phyloP scores from a whole-genome alignment of 1,284 basidiomycete genomes.

The Ustanciosporium gigantosporum region DNA sequence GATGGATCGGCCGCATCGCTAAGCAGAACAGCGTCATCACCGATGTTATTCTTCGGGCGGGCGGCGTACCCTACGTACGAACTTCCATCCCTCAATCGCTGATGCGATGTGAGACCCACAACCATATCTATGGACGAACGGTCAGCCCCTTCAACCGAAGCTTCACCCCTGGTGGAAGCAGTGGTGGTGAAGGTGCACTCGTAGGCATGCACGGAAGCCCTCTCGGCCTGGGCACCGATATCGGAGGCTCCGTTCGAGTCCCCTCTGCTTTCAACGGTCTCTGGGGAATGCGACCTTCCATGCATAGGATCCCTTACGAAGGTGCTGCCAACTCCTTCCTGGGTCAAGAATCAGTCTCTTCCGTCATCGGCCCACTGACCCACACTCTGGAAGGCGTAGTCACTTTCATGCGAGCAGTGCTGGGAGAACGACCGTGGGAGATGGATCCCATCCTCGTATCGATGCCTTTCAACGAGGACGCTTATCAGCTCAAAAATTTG shows the following conservation, averaged over 20 bases:
- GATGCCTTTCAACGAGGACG: constrained; percentile 36
- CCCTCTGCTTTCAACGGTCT: constrained; percentile 79
- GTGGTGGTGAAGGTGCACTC: constrained; percentile 77
- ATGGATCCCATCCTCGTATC: constrained; percentile 63
- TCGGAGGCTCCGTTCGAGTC: constrained; percentile 69
- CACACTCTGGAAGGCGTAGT: constrained; percentile 68
- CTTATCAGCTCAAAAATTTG: constrained; percentile 20
- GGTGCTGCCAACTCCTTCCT: constrained; percentile 65
- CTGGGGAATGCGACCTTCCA: constrained; percentile 78
- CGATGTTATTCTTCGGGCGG: constrained; percentile 71
- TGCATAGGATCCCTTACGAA: constrained; percentile 71
- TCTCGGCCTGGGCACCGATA: constrained; percentile 77
- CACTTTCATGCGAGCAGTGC: constrained; percentile 69
- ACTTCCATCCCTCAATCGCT: constrained; percentile 79
- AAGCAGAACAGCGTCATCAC: constrained; percentile 7
- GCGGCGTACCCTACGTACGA: constrained; percentile 77
- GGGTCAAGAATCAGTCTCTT: constrained; percentile 69
- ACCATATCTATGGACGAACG: constrained; percentile 77
- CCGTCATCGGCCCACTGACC: constrained; percentile 74
- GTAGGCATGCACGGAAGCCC: constrained; percentile 75
- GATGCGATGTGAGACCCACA: constrained; percentile 80
- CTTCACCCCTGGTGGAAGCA: constrained; percentile 75
- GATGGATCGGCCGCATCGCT: constrained; percentile 48
- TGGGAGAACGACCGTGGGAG: constrained; percentile 69
- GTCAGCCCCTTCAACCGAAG: constrained; percentile 72